Percentiles rank a stretch among this genome's conserved stretches.
These are phyloP conservation scores for Colletotrichum ledebouriae DNA, from an alignment of 2,329 filamentous ascomycete genomes.

Conservation along the genomic window DNA sequence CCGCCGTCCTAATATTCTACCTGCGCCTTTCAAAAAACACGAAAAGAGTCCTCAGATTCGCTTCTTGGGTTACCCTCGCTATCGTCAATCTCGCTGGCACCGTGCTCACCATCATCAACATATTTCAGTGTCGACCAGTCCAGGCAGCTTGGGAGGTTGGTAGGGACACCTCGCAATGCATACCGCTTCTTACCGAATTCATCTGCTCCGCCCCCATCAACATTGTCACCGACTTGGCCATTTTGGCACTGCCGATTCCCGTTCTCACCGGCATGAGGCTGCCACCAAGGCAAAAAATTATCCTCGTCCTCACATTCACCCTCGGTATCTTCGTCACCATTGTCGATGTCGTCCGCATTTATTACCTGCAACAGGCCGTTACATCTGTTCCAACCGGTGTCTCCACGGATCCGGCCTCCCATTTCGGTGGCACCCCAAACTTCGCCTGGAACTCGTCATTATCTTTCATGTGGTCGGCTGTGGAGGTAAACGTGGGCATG, in stretches of 20 bases:
- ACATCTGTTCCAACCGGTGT: slow-evolving; percentile 54
- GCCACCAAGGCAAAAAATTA: slow-evolving; percentile 87
- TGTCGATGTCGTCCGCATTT: slow-evolving; percentile 90
- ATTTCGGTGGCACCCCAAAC: slow-evolving; percentile 66
- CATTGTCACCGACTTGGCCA: slow-evolving; percentile 89
- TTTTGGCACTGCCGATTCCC: slow-evolving; percentile 88
- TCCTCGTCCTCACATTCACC: slow-evolving; percentile 87
- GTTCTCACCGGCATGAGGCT: slow-evolving; percentile 89
- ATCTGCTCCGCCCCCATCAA: slow-evolving; percentile 88
- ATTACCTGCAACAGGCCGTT: slow-evolving; percentile 85
- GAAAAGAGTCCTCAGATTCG: slow-evolving; percentile 80
- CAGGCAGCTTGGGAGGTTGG: slow-evolving; percentile 73
- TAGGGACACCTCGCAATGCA: slow-evolving; percentile 58
- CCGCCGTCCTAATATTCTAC: slow-evolving; percentile 93
- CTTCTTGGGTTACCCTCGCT: slow-evolving; percentile 83
- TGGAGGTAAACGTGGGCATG: slow-evolving; percentile 92
- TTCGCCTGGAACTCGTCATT: slow-evolving; percentile 83
- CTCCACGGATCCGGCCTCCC: slow-evolving; percentile 55
- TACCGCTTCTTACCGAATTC: slow-evolving; percentile 72
- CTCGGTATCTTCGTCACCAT: slow-evolving; percentile 89
- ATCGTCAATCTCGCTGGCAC: slow-evolving; percentile 84
- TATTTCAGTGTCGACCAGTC: slow-evolving; percentile 86
- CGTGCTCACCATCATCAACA: slow-evolving; percentile 86
- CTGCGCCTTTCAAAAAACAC: slow-evolving; percentile 83
- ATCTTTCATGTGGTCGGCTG: slow-evolving; percentile 92